Evolutionary conservation across 352 stramenopile genomes (phyloP).

Genomic region (Phytophthora tentaculata): DNA sequence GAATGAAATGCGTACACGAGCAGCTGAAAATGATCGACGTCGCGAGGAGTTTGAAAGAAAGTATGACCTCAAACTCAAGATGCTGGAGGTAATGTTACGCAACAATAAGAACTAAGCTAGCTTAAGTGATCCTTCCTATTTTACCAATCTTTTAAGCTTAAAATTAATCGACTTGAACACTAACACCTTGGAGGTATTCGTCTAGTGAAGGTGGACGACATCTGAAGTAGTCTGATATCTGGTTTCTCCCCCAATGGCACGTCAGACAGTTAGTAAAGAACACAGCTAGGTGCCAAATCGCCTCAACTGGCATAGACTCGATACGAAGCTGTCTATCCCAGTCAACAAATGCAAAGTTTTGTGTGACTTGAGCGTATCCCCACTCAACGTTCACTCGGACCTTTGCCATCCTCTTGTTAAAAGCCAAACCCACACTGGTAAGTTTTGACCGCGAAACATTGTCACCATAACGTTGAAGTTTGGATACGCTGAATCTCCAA

Average conservation of each 20-base stretch:
- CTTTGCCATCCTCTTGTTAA: slow-evolving; percentile 1
- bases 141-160: not conserved
- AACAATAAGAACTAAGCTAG: not conserved
- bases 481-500: not conserved
- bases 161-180: not conserved
- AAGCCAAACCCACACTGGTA: not conserved
- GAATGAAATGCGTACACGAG: not conserved
- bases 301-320: not conserved
- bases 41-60: not conserved
- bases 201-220: not conserved
- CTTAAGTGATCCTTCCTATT: too few relatives aligned
- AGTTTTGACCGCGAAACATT: not conserved
- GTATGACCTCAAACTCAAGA: not conserved
- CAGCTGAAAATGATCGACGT: not conserved
- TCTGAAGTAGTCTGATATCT: not conserved
- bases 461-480: slow-evolving; percentile 3
- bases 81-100: not conserved
- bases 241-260: not conserved
- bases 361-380: slow-evolving; percentile 1
- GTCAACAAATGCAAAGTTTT: not conserved
- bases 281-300: not conserved
- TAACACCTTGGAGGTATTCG: not conserved
- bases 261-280: not conserved
- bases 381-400: not conserved
- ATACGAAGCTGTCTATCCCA: not conserved